Percentiles rank a stretch among this genome's conserved stretches.
Evolutionary conservation across 2,329 filamentous ascomycete species (phyloP).

Genomic region (Colletotrichum endophyticum): DNA sequence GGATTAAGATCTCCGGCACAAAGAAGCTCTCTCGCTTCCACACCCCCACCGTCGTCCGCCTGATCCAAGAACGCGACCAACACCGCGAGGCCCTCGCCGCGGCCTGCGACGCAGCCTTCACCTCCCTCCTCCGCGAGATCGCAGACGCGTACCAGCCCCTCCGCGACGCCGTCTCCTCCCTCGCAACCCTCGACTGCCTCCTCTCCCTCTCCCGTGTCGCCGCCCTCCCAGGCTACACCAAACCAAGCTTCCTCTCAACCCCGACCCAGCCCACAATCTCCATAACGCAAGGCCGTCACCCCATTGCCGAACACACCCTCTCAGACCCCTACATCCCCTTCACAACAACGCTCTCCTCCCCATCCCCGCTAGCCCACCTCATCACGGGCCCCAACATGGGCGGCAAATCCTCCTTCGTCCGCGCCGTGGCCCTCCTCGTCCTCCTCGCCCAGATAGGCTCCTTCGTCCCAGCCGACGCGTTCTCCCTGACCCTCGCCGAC

Average conservation of each 20-base stretch:
- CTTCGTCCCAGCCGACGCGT: conserved; percentile 82
- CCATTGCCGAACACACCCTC: conserved; percentile 92
- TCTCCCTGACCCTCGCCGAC: conserved; percentile 82
- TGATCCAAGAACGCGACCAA: conserved; percentile 88
- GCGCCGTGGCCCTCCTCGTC: conserved; percentile 86
- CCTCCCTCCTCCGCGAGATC: conserved; percentile 72
- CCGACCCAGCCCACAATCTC: conserved; percentile 70
- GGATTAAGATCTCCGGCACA: conserved; percentile 93
- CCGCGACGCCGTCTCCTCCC: conserved; percentile 84
- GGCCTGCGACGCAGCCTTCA: conserved; percentile 87
- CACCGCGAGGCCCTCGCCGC: conserved; percentile 92
- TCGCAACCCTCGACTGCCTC: conserved; percentile 89
- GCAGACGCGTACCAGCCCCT: conserved; percentile 82
- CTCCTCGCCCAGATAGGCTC: conserved; percentile 96
- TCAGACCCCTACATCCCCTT: conserved; percentile 92
- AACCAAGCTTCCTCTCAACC: conserved; percentile 70
- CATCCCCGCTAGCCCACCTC: conserved; percentile 74
- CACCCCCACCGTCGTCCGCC: conserved; percentile 84
- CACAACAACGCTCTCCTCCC: conserved; percentile 73
- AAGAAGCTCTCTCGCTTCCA: conserved; percentile 94
- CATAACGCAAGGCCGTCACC: conserved; percentile 81
- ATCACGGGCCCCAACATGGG: conserved; percentile 99
- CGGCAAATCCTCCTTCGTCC: conserved; percentile 97
- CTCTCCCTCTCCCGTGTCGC: conserved; percentile 86
- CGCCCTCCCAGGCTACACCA: conserved; percentile 83